Base-by-base conservation (phyloP, 2,329 filamentous ascomycete species). In the Neopestalotiopsis clavispora region DNA sequence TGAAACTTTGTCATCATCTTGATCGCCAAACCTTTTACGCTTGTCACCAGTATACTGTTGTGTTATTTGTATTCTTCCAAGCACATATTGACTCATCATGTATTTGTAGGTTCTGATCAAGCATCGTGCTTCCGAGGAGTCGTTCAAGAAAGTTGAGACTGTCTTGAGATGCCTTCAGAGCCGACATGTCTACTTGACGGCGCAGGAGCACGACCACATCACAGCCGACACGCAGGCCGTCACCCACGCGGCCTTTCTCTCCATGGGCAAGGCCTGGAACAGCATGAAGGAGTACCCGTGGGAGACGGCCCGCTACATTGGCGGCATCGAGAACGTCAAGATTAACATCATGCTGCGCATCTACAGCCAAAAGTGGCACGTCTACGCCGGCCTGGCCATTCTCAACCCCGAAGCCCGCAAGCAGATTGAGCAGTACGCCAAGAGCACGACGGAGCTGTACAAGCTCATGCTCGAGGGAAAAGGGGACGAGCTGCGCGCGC, bases 351-450 rank as follows among this genome's bases (percentile, higher is more conserved):
- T 94, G 74, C 85, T 99, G 73, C 94, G 96, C 75, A 98, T 99
- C 83, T 99, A 98, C 84, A 91, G 92, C 70, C 97, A 98, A 81
- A 99, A 98, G 81, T 99, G 97, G 97, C 97, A 99, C 84, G 96
- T 99, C 69, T 99, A 99, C 80, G 96, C 96, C 23, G 96, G 96
- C 0, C 91, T 99, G 9, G 96, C 97, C 12, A 99, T 99, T 77
- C 88, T 99, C 69, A 99, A 99, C 79, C 96, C 96, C 0, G 92
- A 94, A 69, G 96, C 96, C 3, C 93, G 92, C 79, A 88, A 92
- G 80, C 96, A 99, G 82, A 98, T 99, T 76, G 89, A 92, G 68
- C 95, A 98, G 84, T 99, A 98, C 80, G 95, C 96, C 10, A 87
- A 92, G 75, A 95, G 92, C 58, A 95, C 97, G 23, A 98, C 96